Evolutionary conservation across 805 yeast species (phyloP).

Genomic region (Kuraishia capsulata): DNA sequence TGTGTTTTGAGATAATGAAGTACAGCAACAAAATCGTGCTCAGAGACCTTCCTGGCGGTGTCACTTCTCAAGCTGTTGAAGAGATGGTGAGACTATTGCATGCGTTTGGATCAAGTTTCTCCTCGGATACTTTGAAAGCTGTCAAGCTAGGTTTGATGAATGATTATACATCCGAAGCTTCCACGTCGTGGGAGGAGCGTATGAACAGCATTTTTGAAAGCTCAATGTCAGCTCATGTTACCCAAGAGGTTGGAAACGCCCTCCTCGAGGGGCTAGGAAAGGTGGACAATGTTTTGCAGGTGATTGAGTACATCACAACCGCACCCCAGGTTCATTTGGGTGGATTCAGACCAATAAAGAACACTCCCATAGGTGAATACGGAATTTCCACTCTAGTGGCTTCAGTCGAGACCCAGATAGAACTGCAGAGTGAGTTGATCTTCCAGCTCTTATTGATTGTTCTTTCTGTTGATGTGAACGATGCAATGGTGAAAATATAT

Average conservation of each 20-base stretch:
- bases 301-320: constrained; percentile 26
- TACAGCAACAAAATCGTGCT: neutral
- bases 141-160: constrained; percentile 26
- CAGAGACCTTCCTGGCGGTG: neutral
- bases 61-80: neutral
- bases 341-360: constrained; percentile 10
- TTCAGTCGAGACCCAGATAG: constrained; percentile 10
- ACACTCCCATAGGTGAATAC: constrained; percentile 13
- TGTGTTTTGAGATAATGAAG: constrained; percentile 19
- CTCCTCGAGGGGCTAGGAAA: constrained; percentile 31
- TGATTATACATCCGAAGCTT: constrained; percentile 13
- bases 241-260: constrained; percentile 24
- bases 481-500: constrained; percentile 14
- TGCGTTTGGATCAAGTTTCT: constrained; percentile 29
- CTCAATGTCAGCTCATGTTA: constrained; percentile 30
- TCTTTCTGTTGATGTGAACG: constrained; percentile 21
- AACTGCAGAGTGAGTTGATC: constrained; percentile 11
- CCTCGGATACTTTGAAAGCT: constrained; percentile 23
- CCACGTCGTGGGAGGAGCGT: constrained; percentile 12
- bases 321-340: constrained; percentile 15
- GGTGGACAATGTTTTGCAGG: constrained; percentile 24
- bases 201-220: constrained; percentile 31
- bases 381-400: constrained; percentile 14
- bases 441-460: constrained; percentile 18
- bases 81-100: constrained; percentile 12